phyloP scores from a whole-genome alignment of 169 alveolate genomes.

The Eimeria sp. region DNA sequence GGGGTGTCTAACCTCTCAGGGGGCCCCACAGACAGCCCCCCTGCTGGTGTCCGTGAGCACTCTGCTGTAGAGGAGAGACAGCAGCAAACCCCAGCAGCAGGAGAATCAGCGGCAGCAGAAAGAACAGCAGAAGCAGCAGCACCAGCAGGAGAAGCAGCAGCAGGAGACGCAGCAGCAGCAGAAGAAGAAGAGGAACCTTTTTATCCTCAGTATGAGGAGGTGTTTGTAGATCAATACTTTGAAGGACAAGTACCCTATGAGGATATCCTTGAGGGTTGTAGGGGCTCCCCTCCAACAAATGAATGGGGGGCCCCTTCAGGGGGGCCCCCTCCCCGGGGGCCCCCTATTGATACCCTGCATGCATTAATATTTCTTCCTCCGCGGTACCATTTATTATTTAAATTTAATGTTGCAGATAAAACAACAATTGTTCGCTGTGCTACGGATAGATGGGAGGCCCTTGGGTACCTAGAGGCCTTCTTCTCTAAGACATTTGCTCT shows the following conservation, averaged over 20 bases:
- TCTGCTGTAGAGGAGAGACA: neutral
- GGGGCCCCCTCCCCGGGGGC: conserved; percentile 22
- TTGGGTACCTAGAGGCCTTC: conserved; percentile 67
- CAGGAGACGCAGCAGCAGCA: neutral
- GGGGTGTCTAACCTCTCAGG: neutral
- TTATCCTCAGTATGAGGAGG: neutral
- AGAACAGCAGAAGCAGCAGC: neutral
- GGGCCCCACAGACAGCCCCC: neutral
- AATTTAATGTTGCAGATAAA: conserved; percentile 7
- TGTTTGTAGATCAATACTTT: conserved; percentile 16
- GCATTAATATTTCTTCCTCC: conserved; percentile 71
- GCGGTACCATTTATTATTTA: conserved; percentile 31
- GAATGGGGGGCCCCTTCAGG: neutral
- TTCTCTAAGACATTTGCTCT: conserved; percentile 27
- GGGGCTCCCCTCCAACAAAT: neutral
- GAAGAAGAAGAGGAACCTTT: neutral
- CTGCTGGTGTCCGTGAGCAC: neutral
- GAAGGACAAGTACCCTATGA: conserved; percentile 13
- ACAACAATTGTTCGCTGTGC: conserved; percentile 63
- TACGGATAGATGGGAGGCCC: conserved; percentile 67
- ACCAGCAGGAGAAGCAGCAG: neutral
- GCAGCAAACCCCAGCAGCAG: conserved; percentile 3
- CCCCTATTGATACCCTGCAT: conserved; percentile 10
- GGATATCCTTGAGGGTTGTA: neutral
- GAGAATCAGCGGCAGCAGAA: neutral